Evolutionary conservation across 768 basidiomycete species (phyloP), one percentile per base, ranked within the genome.

Genomic region (Goffeauzyma gilvescens): DNA sequence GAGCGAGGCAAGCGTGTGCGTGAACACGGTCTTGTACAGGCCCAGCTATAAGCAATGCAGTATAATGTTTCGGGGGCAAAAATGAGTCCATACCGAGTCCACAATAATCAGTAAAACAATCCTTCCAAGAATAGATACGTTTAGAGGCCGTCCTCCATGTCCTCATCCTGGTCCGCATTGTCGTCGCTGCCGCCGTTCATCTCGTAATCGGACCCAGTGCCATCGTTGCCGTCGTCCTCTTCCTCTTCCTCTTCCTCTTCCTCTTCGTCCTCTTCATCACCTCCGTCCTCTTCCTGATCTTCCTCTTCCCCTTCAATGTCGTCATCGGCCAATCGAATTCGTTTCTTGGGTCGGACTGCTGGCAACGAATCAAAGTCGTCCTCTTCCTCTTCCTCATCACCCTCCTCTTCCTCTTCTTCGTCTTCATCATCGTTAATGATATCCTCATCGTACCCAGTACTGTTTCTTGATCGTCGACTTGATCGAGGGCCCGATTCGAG

Each of bases 1-100:
- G 72, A 71, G 15, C 68, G 82, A 50, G 86, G 89, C 60, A 69
- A 68, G 31, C 71, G 62, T 51, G 59, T 82, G 54, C 70, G 79
- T 57, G 72, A 76, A 41, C 69, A 69, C 8, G 85, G 84, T 6
- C 70, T 68, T 42, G 55, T 82, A 3, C 58, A 55, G 9, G 44
- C 50, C 23, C 22, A 17, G 34, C 13, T n/a, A 12, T 21, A 36
- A 21, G 34, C 22, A 18, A 21, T 36, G 12, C 34, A 18, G 17
- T 18, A 36, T 8, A 17, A 20, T 9, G 20, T 14, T 35, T 20
- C 33, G 9, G 13, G 20, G 9, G 33, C 8, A 14, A 10, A 20
- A 9, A 9, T 21, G 18, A 35, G 17, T 18, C 12, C 22, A 10
- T 23, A 32, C 15, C 28, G 40, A 9, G 40, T 32, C 31, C 18